Base-by-base conservation (phyloP, 208 protist genomes). In the Acanthamoeba healyi region DNA sequence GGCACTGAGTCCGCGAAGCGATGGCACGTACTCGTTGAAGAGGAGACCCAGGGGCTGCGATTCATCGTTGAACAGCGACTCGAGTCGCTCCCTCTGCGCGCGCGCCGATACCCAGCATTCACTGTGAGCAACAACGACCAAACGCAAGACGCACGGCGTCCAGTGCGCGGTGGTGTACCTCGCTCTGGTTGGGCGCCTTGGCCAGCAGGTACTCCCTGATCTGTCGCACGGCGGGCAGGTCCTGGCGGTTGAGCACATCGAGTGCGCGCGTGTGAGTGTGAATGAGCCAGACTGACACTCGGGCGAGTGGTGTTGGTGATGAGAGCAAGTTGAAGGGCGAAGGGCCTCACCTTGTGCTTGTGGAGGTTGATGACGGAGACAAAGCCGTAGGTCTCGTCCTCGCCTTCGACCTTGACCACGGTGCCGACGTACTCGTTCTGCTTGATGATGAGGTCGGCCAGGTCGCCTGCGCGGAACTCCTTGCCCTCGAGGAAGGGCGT, bases 341-440 rank as follows among this genome's bases (percentile, higher is more conserved):
- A 49, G 44, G 44, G 7, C 44, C 40, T n/a, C 74, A 86, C 74
- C 74, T 86, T 86, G 74, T 58, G 46, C 74, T 86, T 86, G 74
- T 86, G 74, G 74, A 86, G 74, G 38, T 86, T 86, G 38, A 86
- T 12, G 19, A 86, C 74, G 10, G 74, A 86, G 10, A 86, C 46
- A 26, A 86, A 86, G 74, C 74, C 74, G 42, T 86, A 86, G 46
- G 46, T 56, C 38, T 86, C 74, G 38, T 86, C 74, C 12, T 56
- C 74, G 17, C 74, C 74, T 12, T 86, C 74, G 2, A 86, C 46
- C 74, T 86, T 86, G 46, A 86, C 74, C 14, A 56, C 46, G 14
- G 42, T 86, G 38, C 74, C 74, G 12, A 86, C 38, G 65, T 74
- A 74, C 42, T 46, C 38, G 46, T 46, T 86, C n/a, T 86, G 74